Evolutionary conservation across 1,284 basidiomycete genomes (phyloP).

Genomic region (Leccinum discolor): DNA sequence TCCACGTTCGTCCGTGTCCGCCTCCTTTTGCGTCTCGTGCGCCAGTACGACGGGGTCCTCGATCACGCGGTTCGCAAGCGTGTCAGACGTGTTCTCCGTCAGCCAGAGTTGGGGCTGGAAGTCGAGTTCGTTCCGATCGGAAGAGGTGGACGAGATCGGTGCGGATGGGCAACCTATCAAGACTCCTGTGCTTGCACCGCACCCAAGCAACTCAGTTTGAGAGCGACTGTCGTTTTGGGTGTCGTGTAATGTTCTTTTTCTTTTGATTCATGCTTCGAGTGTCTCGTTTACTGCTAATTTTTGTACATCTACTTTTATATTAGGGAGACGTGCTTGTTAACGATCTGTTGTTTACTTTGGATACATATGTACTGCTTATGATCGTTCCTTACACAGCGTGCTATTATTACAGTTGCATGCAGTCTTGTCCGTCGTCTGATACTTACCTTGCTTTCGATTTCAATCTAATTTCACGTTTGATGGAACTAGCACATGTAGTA

Average conservation of each 20-base stretch:
- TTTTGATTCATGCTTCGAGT: constrained; percentile 9
- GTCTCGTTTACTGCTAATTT: neutral
- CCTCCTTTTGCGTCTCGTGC: constrained; percentile 86
- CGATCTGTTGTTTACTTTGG: constrained; percentile 1
- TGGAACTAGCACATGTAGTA: too few relatives aligned
- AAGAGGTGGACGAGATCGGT: constrained; percentile 53
- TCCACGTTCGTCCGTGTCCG: constrained; percentile 64
- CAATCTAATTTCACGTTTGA: too few relatives aligned
- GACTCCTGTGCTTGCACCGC: constrained; percentile 29
- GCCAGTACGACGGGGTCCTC: constrained; percentile 81
- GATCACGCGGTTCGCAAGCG: constrained; percentile 82
- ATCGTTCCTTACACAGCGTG: neutral
- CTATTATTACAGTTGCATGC: neutral
- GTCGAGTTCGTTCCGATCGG: constrained; percentile 62
- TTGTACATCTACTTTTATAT: neutral
- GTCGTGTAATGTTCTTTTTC: constrained; percentile 48
- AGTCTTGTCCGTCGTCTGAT: neutral
- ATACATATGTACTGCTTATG: neutral
- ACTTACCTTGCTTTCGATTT: too few relatives aligned
- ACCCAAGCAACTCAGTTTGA: constrained; percentile 57
- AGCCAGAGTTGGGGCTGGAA: constrained; percentile 88
- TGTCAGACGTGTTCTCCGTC: constrained; percentile 20
- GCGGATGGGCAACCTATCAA: constrained; percentile 38
- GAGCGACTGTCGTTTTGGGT: constrained; percentile 76
- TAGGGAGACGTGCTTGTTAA: neutral